Percentiles rank a stretch among this genome's conserved stretches.
Evolutionary conservation across 306 rosid genomes (phyloP).

Genomic region (Amphicarpaea edgeworthii): DNA sequence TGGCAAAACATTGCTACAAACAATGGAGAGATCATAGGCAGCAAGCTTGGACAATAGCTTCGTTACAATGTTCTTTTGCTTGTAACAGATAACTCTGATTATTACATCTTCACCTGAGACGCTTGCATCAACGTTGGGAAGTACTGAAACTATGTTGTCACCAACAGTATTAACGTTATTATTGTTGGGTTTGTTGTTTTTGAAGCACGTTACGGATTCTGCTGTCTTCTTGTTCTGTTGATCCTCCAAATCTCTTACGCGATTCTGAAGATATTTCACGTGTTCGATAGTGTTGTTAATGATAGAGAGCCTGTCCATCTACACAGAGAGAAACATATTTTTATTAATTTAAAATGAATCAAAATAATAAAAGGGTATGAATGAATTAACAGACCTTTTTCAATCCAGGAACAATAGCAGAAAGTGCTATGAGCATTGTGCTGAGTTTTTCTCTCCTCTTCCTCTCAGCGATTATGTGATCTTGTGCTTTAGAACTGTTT

Average conservation of each 20-base stretch:
- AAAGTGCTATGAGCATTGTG: background rate
- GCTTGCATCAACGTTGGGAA: background rate
- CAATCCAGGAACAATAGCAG: background rate
- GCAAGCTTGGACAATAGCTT: background rate
- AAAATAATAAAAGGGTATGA: too few species aligned
- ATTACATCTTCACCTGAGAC: background rate
- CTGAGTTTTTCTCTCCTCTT: slow-evolving; percentile 10
- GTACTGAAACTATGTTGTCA: too few species aligned
- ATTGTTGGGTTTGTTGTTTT: background rate
- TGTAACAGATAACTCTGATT: background rate
- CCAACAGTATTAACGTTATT: background rate
- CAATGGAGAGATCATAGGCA: background rate
- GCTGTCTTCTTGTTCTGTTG: background rate
- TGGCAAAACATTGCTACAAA: background rate
- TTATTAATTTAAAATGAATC: too few species aligned
- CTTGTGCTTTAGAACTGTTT: background rate
- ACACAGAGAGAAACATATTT: too few species aligned
- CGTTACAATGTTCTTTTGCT: background rate
- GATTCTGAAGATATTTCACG: slow-evolving; percentile 10
- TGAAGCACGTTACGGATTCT: background rate
- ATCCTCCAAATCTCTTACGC: slow-evolving; percentile 1
- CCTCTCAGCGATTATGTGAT: background rate
- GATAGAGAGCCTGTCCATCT: too few species aligned
- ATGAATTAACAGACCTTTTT: background rate
- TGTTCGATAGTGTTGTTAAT: too few species aligned